These are phyloP conservation scores for Polymyxa betae DNA, from an alignment of 208 protist genomes.

Conservation along the genomic window DNA sequence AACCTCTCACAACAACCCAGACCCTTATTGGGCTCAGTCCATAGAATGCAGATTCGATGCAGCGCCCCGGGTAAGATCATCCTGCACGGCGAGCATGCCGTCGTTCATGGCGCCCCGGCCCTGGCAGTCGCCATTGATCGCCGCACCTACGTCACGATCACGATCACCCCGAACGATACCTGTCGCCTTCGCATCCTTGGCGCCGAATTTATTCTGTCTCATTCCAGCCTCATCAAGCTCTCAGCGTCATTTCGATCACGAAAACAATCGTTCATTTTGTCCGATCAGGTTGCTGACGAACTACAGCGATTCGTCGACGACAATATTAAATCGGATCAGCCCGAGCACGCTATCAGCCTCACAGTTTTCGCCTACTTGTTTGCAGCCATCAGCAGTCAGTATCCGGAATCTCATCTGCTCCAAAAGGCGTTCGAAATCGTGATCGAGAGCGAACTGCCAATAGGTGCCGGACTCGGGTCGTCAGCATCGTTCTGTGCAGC, in stretches of 20 bases:
- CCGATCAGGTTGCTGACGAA: neutral
- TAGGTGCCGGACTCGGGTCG: slow-evolving; percentile 27
- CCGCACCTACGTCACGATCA: neutral
- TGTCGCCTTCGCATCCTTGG: neutral
- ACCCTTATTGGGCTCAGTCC: too few relatives aligned
- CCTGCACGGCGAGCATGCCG: slow-evolving; percentile 23
- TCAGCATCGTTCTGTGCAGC: slow-evolving; percentile 28
- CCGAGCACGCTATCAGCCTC: neutral
- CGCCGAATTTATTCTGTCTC: neutral
- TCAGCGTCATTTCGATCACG: too few relatives aligned
- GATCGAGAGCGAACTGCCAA: neutral
- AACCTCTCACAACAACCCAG: too few relatives aligned
- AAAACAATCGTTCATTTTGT: neutral
- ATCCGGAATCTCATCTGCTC: neutral
- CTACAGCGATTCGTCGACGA: neutral
- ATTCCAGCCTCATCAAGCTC: neutral
- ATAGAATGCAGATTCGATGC: neutral
- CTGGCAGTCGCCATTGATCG: neutral
- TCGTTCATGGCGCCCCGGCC: slow-evolving; percentile 29
- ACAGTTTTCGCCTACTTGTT: neutral
- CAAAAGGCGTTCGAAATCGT: neutral
- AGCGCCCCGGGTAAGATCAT: slow-evolving; percentile 42
- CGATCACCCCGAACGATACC: neutral
- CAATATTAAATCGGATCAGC: neutral
- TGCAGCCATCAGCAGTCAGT: neutral